Evolutionary conservation across 169 alveolate species (phyloP).

Genomic region (Babesia ovis): DNA sequence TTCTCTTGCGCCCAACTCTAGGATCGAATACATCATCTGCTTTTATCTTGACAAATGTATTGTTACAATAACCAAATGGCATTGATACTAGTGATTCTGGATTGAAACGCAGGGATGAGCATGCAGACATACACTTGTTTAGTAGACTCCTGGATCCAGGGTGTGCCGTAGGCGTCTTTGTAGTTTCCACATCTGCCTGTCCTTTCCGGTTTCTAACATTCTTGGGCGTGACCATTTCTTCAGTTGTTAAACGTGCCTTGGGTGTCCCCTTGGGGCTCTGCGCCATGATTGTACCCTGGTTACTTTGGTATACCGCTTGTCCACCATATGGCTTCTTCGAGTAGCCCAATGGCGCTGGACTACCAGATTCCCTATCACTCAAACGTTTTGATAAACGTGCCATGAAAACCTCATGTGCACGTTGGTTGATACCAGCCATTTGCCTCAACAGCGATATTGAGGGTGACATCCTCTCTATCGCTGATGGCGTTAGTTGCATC

Average conservation of each 20-base stretch:
- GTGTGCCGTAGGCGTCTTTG: slow-evolving; percentile 11
- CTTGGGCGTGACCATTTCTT: neutral
- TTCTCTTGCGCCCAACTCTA: slow-evolving; percentile 14
- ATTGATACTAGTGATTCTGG: slow-evolving; percentile 49
- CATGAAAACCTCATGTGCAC: slow-evolving; percentile 23
- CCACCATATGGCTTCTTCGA: neutral
- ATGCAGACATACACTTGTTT: slow-evolving; percentile 1
- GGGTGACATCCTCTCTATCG: slow-evolving; percentile 22
- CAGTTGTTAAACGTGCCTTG: neutral
- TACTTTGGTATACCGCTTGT: neutral
- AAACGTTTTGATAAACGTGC: neutral
- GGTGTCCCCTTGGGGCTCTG: slow-evolving; percentile 6
- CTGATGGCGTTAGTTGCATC: neutral
- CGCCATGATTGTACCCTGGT: neutral
- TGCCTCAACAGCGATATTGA: slow-evolving; percentile 17
- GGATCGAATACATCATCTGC: slow-evolving; percentile 49
- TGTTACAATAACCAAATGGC: slow-evolving; percentile 54
- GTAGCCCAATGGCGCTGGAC: neutral
- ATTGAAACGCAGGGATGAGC: slow-evolving; percentile 55
- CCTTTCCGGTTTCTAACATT: neutral
- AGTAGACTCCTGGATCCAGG: neutral
- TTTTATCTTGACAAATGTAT: slow-evolving; percentile 55
- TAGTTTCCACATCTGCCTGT: neutral
- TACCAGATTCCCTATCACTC: neutral
- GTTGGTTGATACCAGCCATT: slow-evolving; percentile 16